These are phyloP conservation scores for Alnus glutinosa DNA, from an alignment of 306 rosid species.

Conservation along the genomic window DNA sequence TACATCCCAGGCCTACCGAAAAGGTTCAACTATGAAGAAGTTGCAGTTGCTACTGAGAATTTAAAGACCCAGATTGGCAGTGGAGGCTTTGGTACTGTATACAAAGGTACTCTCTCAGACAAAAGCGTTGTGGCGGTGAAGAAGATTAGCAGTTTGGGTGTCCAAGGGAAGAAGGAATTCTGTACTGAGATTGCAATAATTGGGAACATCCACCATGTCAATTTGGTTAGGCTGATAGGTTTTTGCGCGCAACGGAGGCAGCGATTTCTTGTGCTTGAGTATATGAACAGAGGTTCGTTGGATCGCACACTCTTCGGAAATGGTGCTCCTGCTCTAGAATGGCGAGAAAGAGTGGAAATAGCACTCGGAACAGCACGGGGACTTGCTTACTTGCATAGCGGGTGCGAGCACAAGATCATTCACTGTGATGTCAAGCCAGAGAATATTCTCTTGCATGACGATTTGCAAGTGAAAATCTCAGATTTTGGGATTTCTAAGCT, in stretches of 20 bases:
- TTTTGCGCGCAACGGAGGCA: constrained; percentile 79
- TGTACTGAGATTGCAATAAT: constrained; percentile 84
- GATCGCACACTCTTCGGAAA: constrained; percentile 68
- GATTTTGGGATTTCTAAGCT: constrained; percentile 94
- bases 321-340: constrained; percentile 68
- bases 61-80: constrained; percentile 74
- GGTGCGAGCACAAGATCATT: constrained; percentile 76
- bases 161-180: constrained; percentile 86
- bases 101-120: constrained; percentile 69
- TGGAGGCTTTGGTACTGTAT: constrained; percentile 85
- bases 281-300: constrained; percentile 86
- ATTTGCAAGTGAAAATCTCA: constrained; percentile 77
- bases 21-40: constrained; percentile 71
- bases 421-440: constrained; percentile 95
- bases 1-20: constrained; percentile 81
- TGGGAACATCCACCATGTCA: constrained; percentile 80
- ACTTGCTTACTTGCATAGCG: constrained; percentile 81
- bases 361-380: constrained; percentile 93
- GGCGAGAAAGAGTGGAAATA: constrained; percentile 83
- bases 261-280: constrained; percentile 75
- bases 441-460: constrained; percentile 79
- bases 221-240: constrained; percentile 79
- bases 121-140: constrained; percentile 82
- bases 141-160: constrained; percentile 68
- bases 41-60: constrained; percentile 66